phyloP scores from a whole-genome alignment of 805 yeast species.

The Metschnikowia proteae region DNA sequence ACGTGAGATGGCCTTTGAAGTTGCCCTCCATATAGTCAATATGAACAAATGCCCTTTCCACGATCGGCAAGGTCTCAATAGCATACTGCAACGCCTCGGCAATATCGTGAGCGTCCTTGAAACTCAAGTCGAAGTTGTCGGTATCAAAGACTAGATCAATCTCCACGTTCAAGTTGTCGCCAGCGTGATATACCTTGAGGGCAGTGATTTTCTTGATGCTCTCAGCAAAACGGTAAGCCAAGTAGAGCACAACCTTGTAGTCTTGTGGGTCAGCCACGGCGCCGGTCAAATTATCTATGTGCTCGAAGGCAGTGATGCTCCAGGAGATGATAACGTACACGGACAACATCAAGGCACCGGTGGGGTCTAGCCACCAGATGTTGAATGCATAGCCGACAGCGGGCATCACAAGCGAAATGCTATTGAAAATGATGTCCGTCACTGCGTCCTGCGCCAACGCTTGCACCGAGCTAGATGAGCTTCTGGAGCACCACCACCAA shows the following conservation, averaged over 20 bases:
- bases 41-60: conserved; percentile 80
- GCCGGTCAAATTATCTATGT: conserved; percentile 71
- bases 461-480: conserved; percentile 63
- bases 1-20: conserved; percentile 39
- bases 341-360: conserved; percentile 66
- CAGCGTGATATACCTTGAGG: conserved; percentile 71
- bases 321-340: conserved; percentile 61
- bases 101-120: conserved; percentile 72
- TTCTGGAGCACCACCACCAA: conserved; percentile 58
- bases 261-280: conserved; percentile 62
- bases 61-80: conserved; percentile 69
- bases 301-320: conserved; percentile 63
- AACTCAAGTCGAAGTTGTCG: conserved; percentile 41
- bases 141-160: conserved; percentile 59
- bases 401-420: conserved; percentile 70
- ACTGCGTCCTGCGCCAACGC: conserved; percentile 81
- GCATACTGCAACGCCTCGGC: conserved; percentile 83
- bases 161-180: conserved; percentile 72
- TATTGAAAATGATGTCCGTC: conserved; percentile 72
- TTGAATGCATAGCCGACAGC: conserved; percentile 48
- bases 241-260: conserved; percentile 61
- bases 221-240: conserved; percentile 66
- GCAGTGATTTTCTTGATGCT: conserved; percentile 61
- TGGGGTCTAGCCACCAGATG: conserved; percentile 70
- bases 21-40: conserved; percentile 57